Evolutionary conservation across 1,284 basidiomycete genomes (phyloP), one percentile per base, ranked within the genome.

Genomic region (Pseudozyma sp.): DNA sequence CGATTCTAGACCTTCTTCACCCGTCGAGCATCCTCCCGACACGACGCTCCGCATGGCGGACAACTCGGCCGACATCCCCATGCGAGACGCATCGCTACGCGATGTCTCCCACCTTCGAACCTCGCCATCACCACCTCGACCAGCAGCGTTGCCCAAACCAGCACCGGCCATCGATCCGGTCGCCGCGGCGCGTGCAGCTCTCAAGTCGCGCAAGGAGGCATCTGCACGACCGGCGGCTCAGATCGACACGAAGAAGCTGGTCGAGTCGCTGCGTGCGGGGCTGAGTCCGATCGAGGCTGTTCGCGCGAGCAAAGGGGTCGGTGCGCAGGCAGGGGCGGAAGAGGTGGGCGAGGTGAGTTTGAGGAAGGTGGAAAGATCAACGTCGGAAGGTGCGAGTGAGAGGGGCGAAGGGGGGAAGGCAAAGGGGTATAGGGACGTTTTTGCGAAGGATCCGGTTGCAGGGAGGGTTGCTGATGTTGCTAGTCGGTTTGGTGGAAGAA

Each of bases 391-490:
- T n/a, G 43, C 19, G 17, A 24, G 43, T 24, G 43, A 24, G 6
- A 24, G n/a, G 19, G 43, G 19, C 7, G 19, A 24, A 5, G 43
- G 9, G 3, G 48, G 10, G 17, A 19, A n/a, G 33, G 30, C 5
- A 5, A 54, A 49, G 7, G 50, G 46, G 17, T 56, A 62, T 13
- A 46, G 68, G 47, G 69, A 81, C 57, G 70, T 71, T 2, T 81
- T 81, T 53, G 65, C 74, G 4, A 80, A 80, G 24, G 70, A 81
- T 37, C 57, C 68, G 2, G 68, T 78, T 1, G 61, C 75, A 10
- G 79, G 79, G 2, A 39, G 78, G 6, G 78, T 81, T 4, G 75
- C 79, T 6, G 64, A 65, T 48, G 74, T 81, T 11, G 78, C 79
- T 1, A 57, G 54, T 17, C 47, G 43, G 30, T 81, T 81, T 42